Evolutionary conservation across 352 stramenopile genomes (phyloP), one percentile per base, ranked within the genome.

Genomic region (Pythium sp.): DNA sequence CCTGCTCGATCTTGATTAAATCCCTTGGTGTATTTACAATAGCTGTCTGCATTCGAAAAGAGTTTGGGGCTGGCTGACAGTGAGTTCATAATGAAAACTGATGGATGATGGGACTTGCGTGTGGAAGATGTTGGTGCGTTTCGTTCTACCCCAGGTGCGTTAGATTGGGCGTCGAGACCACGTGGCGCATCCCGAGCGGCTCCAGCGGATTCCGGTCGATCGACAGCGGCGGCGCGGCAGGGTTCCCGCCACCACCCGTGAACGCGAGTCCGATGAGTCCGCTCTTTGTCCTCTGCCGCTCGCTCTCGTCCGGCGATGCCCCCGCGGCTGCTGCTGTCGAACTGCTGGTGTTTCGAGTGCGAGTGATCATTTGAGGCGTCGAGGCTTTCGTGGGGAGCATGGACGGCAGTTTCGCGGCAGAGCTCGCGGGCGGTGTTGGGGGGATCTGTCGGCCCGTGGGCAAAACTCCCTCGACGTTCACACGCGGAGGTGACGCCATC

Each of bases 101-200:
- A 58, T 30, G 49, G 3, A 14, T 18, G 58, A n/a, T 24, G 12
- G 12, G 20, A 36, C 30, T 15, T 32, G 18, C 26, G 12, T n/a
- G n/a, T 36, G 30, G 30, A 32, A 32, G 5, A 32, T 32, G 30
- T 32, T 32, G 30, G 30, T 32, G 30, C 30, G 30, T 32, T 32
- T 32, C 30, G 30, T 32, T 32, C 46, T 74, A 66, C 22, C 61
- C 76, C 69, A 88, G 64, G 62, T 74, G 71, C 49, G 74, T 75
- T 32, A 90, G 72, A 58, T 91, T 78, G 1, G 80, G 80, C 1
- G 80, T 88, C 58, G 82, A 91, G 51, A 89, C 78, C 57, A 87
- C 81, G 46, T 91, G 80, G 34, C 82, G 80, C 56, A 91, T 81
- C 14, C 79, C 79, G 32, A 76, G 46, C 58, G 58, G 51, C 41